Conservation (phyloP, 345 rosid genomes). For the Brassica juncea region DNA sequence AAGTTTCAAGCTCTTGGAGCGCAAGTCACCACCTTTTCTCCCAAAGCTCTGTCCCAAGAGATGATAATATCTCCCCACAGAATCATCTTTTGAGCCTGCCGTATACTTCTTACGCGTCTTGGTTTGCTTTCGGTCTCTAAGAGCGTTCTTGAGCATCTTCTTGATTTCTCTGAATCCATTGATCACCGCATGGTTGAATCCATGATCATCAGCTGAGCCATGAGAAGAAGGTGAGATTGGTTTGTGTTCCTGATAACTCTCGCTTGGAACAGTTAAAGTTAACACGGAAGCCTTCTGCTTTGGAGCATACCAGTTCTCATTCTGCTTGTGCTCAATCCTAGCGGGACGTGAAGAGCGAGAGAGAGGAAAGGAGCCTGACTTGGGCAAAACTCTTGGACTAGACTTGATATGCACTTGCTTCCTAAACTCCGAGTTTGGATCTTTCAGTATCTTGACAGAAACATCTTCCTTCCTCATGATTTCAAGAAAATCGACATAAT, state of each 20-base stretch:
- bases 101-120: constrained; percentile 28
- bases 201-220: constrained; percentile 42
- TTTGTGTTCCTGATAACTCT: constrained; percentile 28
- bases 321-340: constrained; percentile 70
- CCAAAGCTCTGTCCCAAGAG: constrained; percentile 49
- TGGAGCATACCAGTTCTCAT: constrained; percentile 64
- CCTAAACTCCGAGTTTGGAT: constrained; percentile 42
- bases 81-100: constrained; percentile 42
- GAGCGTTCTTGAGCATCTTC: constrained; percentile 57
- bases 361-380: constrained; percentile 84
- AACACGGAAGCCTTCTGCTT: constrained; percentile 40
- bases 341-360: constrained; percentile 48
- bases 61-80: constrained; percentile 52
- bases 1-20: constrained; percentile 68
- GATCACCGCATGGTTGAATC: constrained; percentile 52
- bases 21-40: constrained; percentile 42
- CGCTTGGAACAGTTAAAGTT: constrained; percentile 31
- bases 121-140: constrained; percentile 49
- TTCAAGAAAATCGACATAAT: constrained; percentile 63
- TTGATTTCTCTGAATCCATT: constrained; percentile 56
- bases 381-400: constrained; percentile 48
- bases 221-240: constrained; percentile 41
- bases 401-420: constrained; percentile 43
- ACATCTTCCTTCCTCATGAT: constrained; percentile 58
- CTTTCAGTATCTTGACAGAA: constrained; percentile 49